Conservation (phyloP, 75 land plant genomes). For the Picea glauca region DNA sequence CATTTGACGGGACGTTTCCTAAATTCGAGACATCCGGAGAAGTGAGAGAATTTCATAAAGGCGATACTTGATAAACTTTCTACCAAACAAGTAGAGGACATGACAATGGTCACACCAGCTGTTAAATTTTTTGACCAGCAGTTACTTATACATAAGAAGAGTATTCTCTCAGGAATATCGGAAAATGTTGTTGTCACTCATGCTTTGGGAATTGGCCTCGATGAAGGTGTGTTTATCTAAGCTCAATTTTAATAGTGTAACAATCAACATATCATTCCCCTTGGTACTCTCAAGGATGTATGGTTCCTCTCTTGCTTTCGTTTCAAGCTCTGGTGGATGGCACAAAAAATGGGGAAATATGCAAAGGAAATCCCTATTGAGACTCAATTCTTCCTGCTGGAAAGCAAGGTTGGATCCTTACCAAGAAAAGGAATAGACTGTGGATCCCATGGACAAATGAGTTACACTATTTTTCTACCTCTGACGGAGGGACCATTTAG, state of each 20-base stretch:
- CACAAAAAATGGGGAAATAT: too few species aligned
- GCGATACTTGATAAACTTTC: neutral
- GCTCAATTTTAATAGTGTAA: constrained; percentile 30
- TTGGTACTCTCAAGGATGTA: too few species aligned
- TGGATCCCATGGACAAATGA: too few species aligned
- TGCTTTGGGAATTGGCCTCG: constrained; percentile 19
- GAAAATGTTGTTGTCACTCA: constrained; percentile 32
- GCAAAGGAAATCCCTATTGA: too few species aligned
- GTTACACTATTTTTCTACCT: too few species aligned
- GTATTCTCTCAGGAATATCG: constrained; percentile 28
- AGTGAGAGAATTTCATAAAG: neutral
- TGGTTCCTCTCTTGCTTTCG: too few species aligned
- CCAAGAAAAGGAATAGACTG: too few species aligned
- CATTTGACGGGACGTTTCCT: too few species aligned
- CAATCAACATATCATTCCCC: constrained; percentile 39
- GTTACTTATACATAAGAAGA: constrained; percentile 21
- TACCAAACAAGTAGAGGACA: neutral
- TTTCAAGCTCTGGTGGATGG: too few species aligned
- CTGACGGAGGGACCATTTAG: too few species aligned
- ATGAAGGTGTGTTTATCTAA: constrained; percentile 44
- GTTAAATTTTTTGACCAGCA: constrained; percentile 31
- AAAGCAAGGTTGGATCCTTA: too few species aligned
- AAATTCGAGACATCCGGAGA: neutral
- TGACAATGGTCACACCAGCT: constrained; percentile 25
- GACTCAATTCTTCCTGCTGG: too few species aligned